A percentile compares a stretch with the other conserved stretches of the same genome.
Evolutionary conservation across 768 basidiomycete species (phyloP).

Genomic region (Tylopilus felleus): DNA sequence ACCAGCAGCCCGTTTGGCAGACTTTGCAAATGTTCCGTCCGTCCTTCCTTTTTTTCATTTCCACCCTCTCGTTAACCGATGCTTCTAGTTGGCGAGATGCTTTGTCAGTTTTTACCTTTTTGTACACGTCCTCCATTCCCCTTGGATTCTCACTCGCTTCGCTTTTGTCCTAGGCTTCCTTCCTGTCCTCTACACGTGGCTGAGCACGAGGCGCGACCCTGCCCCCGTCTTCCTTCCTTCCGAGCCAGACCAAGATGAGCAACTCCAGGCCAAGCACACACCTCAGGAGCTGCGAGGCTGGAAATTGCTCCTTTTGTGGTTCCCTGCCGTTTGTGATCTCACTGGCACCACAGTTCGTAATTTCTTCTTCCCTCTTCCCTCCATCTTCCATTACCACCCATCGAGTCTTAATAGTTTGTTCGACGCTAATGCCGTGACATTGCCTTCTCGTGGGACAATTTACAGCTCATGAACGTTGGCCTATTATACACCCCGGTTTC

Average conservation of each 20-base stretch:
- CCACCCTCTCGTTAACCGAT: slow-evolving; percentile 32
- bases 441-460: slow-evolving; percentile 11
- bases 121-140: neutral
- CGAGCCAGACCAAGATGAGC: slow-evolving; percentile 45
- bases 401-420: slow-evolving; percentile 2
- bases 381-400: slow-evolving; percentile 7
- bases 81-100: slow-evolving; percentile 84
- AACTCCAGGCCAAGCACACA: slow-evolving; percentile 32
- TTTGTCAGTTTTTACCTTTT: slow-evolving; percentile 56
- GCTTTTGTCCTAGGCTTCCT: slow-evolving; percentile 63
- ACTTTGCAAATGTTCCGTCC: slow-evolving; percentile 86
- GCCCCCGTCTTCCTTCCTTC: slow-evolving; percentile 53
- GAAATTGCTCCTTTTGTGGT: slow-evolving; percentile 76
- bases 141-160: slow-evolving; percentile 17
- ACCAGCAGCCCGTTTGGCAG: slow-evolving; percentile 95
- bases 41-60: slow-evolving; percentile 30
- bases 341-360: slow-evolving; percentile 81
- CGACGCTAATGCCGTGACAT: slow-evolving; percentile 19
- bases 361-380: slow-evolving; percentile 12
- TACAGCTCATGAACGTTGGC: slow-evolving; percentile 88
- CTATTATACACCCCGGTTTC: slow-evolving; percentile 95
- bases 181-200: slow-evolving; percentile 72
- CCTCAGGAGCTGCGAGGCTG: slow-evolving; percentile 57
- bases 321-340: slow-evolving; percentile 87
- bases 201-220: slow-evolving; percentile 44